Base-by-base conservation (phyloP, 495 filamentous ascomycete genomes). In the Delitschia confertaspora region DNA sequence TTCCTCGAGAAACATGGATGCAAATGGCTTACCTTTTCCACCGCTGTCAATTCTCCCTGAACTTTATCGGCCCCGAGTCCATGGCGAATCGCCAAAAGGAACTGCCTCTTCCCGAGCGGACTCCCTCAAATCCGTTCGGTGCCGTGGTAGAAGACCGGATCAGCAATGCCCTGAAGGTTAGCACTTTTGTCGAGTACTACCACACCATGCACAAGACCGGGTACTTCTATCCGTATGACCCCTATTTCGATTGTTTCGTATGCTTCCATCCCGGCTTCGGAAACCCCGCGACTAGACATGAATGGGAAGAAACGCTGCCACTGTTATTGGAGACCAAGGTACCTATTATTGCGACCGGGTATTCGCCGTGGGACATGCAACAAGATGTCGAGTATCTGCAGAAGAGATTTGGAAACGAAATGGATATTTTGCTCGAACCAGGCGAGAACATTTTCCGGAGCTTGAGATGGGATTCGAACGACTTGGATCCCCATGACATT, bases 141-240 rank as follows among this genome's bases (percentile, higher is more conserved):
- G 85, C 83, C 6, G 72, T 96, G 17, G 79, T 95, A 6, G 93
- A 99, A 65, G 87, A 88, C 60, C 72, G 89, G 13, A 71, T 96
- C 2, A 80, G 79, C 53, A 75, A 79, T 14, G 76, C 78, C 41
- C 78, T 95, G 78, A 96, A 96, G 69, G 93, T 99, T 51, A 86
- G 77, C 56, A 99, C 91, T 0, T 94, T 86, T 55, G 88, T 95
- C 18, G 93, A 99, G 46, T 95, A 99, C 65, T 99, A 88, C 69
- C 88, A 99, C 61, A 95, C 87, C 1, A 73, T 99, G 56, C 88
- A 96, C 65, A 78, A 89, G 55, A 79, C 89, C 1, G 76, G 82
- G 22, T 70, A 84, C 42, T 99, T 96, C 68, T 73, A 82, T 18
- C 93, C 93, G 0, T 95, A 85, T 64, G 91, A 99, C 61, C 91